Evolutionary conservation across 257 asterid species (phyloP), one percentile per base, ranked within the genome.

Genomic region (Ophiorrhiza pumila): DNA sequence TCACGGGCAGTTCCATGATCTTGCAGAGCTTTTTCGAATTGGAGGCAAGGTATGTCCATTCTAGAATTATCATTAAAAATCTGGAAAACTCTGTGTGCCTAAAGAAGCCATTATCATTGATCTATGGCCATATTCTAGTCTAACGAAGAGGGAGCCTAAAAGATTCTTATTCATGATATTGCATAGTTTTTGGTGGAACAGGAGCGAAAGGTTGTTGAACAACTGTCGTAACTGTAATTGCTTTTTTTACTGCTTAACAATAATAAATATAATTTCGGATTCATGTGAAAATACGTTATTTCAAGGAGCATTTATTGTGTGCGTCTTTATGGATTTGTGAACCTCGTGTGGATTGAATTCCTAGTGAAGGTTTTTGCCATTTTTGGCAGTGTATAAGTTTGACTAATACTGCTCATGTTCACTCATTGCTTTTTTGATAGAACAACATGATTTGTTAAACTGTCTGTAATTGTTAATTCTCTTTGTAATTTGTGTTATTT

Each of bases 1-100:
- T 77, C 97, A 91, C 25, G 92, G 96, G 64, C 97, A 91, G 75
- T 90, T 90, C 83, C 95, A 88, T 78, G 97, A 91, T 82, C 92
- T 91, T 73, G 96, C 93, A 10, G 96, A 91, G 87, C 97, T 91
- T 46, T 91, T 91, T 55, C 87, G 89, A 69, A 90, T 90, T 71
- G 96, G 97, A 47, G 96, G 97, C 82, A 88, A 85, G 93, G 93
- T 89, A 80, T 57, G 23, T 17, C 56, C 42, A 56, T 66, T 56
- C 76, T 42, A 27, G 47, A 43, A 11, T 31, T 64, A 55, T 18
- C 4, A 25, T 1, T 15, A 13, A 31, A 49, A 10, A 53, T 6
- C 29, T 0, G n/a, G 5, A 17, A 27, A 41, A 56, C 22, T 37
- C 27, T 66, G 3, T 39, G 7, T 55, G 31, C 58, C 31, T 41